phyloP scores from a whole-genome alignment of 495 filamentous ascomycete species.

The Penicillium paradoxum region DNA sequence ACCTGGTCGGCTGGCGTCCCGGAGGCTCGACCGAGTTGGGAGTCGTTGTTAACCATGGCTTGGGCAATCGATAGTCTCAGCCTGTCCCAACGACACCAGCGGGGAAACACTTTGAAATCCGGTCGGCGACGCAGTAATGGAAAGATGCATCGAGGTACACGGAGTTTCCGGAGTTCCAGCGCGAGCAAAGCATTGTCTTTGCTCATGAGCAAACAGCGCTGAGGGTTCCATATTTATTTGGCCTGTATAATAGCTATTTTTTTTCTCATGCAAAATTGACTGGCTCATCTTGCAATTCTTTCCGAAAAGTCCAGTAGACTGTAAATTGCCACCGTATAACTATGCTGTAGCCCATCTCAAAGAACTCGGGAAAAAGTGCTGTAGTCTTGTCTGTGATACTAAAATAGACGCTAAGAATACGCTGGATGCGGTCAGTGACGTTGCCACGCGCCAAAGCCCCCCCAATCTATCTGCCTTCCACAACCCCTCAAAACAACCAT shows the following conservation, averaged over 20 bases:
- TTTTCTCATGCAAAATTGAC: slow-evolving; percentile 8
- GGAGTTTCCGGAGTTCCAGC: slow-evolving; percentile 43
- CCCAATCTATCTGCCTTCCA: slow-evolving; percentile 5
- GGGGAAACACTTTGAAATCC: slow-evolving; percentile 26
- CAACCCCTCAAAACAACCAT: neutral
- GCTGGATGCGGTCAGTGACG: slow-evolving; percentile 27
- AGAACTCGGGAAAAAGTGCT: neutral
- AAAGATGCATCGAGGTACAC: slow-evolving; percentile 27
- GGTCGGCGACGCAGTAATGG: slow-evolving; percentile 37
- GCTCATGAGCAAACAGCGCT: slow-evolving; percentile 32
- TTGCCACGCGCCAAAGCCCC: slow-evolving; percentile 19
- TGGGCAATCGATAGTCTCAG: slow-evolving; percentile 46
- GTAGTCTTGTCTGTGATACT: neutral
- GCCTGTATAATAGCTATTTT: slow-evolving; percentile 26
- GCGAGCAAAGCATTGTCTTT: slow-evolving; percentile 31
- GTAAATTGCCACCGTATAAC: neutral
- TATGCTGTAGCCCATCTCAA: too few species aligned
- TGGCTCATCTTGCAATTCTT: slow-evolving; percentile 8
- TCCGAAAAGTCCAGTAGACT: neutral
- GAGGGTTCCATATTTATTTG: slow-evolving; percentile 16
- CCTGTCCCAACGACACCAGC: slow-evolving; percentile 30
- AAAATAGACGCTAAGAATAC: slow-evolving; percentile 9
- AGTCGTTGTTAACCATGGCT: slow-evolving; percentile 42
- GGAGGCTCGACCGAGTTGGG: slow-evolving; percentile 38
- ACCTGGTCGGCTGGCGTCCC: slow-evolving; percentile 29